phyloP scores from a whole-genome alignment of 2,329 filamentous ascomycete genomes.

The Penicillium sclerotigenum region DNA sequence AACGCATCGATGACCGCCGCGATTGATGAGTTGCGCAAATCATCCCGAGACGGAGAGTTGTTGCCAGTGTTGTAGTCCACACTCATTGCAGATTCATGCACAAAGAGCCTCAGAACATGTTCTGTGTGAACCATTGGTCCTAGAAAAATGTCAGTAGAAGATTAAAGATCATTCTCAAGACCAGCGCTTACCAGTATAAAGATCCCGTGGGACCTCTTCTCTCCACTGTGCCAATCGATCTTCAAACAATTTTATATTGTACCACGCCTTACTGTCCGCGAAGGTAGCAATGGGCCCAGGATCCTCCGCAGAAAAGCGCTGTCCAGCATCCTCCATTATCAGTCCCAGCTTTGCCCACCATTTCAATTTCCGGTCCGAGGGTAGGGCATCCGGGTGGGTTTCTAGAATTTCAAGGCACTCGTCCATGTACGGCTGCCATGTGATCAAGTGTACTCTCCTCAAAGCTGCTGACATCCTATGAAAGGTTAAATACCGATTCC shows the following conservation, averaged over 20 bases:
- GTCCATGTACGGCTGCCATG: slow-evolving; percentile 62
- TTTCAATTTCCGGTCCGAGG: slow-evolving; percentile 55
- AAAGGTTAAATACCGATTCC: slow-evolving; percentile 1
- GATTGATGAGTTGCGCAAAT: slow-evolving; percentile 41
- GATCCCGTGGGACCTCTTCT: slow-evolving; percentile 51
- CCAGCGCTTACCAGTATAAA: slow-evolving; percentile 55
- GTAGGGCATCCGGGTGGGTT: slow-evolving; percentile 54
- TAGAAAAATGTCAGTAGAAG: slow-evolving; percentile 27
- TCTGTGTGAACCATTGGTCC: slow-evolving; percentile 64
- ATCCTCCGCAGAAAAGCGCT: slow-evolving; percentile 67
- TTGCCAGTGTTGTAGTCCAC: slow-evolving; percentile 53
- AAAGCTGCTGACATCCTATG: slow-evolving; percentile 57
- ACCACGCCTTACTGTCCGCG: slow-evolving; percentile 61
- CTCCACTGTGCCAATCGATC: slow-evolving; percentile 61
- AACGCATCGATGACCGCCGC: slow-evolving; percentile 65
- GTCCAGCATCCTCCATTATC: slow-evolving; percentile 66
- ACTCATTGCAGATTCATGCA: slow-evolving; percentile 73
- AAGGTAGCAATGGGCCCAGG: slow-evolving; percentile 53
- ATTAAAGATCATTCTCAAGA: background rate
- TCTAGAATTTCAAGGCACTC: slow-evolving; percentile 59
- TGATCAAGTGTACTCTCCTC: slow-evolving; percentile 56
- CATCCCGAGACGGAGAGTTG: slow-evolving; percentile 17
- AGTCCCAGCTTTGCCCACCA: slow-evolving; percentile 59
- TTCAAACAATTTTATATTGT: slow-evolving; percentile 63
- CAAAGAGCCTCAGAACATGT: slow-evolving; percentile 65